Conservation (phyloP, 1,139 yeast genomes). For the Suhomyces bribrorum region DNA sequence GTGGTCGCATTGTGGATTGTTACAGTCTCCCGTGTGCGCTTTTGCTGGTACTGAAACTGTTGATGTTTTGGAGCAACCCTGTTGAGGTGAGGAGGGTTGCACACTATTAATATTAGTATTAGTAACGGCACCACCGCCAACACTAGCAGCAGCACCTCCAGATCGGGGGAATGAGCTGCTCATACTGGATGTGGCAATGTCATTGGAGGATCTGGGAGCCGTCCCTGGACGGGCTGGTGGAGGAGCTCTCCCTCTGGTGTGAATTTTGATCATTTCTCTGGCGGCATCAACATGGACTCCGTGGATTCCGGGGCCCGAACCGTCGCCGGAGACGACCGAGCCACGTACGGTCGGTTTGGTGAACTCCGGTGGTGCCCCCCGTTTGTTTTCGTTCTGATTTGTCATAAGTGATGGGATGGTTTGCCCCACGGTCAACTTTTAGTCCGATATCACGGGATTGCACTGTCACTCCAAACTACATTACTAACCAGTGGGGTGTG, state of each 20-base stretch:
- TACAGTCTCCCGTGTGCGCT: conserved; percentile 36
- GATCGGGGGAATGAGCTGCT: background rate
- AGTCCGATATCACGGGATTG: background rate
- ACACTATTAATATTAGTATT: too few species aligned
- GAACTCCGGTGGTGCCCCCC: background rate
- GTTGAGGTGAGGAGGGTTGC: too few species aligned
- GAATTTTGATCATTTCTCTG: conserved; percentile 56
- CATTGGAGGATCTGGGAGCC: too few species aligned
- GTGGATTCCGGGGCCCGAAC: conserved; percentile 38
- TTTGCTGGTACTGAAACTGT: conserved; percentile 35
- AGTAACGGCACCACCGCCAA: background rate
- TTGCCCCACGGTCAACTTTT: background rate
- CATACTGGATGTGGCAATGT: too few species aligned
- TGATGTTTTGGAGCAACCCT: background rate
- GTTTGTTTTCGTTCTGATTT: background rate
- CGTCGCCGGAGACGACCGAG: background rate
- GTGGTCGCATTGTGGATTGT: conserved; percentile 57
- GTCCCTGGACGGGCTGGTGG: too few species aligned
- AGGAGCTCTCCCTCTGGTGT: conserved; percentile 34
- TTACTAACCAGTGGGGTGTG: too few species aligned
- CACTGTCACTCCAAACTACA: background rate
- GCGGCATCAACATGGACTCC: conserved; percentile 64
- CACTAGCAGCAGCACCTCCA: background rate
- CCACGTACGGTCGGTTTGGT: background rate
- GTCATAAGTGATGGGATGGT: conserved; percentile 1